phyloP scores from a whole-genome alignment of 306 rosid species.

The Malus sylvestris region DNA sequence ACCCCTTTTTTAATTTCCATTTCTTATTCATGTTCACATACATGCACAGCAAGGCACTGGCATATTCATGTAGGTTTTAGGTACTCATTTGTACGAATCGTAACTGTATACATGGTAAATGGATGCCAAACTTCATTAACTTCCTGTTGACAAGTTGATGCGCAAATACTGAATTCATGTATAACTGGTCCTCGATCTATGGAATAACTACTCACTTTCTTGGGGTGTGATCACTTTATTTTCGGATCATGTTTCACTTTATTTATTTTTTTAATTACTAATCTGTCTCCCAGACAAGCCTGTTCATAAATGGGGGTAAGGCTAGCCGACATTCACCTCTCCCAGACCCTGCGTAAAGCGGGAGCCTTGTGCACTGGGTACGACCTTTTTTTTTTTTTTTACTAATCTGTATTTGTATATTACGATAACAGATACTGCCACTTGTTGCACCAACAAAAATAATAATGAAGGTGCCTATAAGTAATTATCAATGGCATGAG shows the following conservation, averaged over 20 bases:
- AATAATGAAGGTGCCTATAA: slow-evolving; percentile 61
- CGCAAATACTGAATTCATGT: too few species aligned
- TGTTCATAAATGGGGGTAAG: too few species aligned
- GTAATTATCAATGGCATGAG: slow-evolving; percentile 87
- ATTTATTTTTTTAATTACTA: too few species aligned
- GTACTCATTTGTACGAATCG: not conserved
- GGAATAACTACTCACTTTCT: not conserved
- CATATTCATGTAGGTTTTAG: not conserved
- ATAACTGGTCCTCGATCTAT: too few species aligned
- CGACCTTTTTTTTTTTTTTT: too few species aligned
- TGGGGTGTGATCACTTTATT: not conserved
- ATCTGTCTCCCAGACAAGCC: too few species aligned
- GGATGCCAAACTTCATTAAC: not conserved
- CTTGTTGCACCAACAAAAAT: slow-evolving; percentile 78
- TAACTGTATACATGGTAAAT: not conserved
- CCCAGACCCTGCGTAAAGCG: too few species aligned
- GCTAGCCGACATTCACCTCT: too few species aligned
- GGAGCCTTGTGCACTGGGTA: too few species aligned
- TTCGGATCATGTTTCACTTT: not conserved
- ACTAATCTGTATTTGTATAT: too few species aligned
- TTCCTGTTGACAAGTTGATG: too few species aligned
- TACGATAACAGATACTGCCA: slow-evolving; percentile 59
- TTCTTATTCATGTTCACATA: not conserved
- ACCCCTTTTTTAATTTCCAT: not conserved
- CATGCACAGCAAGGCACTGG: not conserved